These are phyloP conservation scores for Kwoniella botswanensis DNA, from an alignment of 768 basidiomycete genomes.

Conservation along the genomic window DNA sequence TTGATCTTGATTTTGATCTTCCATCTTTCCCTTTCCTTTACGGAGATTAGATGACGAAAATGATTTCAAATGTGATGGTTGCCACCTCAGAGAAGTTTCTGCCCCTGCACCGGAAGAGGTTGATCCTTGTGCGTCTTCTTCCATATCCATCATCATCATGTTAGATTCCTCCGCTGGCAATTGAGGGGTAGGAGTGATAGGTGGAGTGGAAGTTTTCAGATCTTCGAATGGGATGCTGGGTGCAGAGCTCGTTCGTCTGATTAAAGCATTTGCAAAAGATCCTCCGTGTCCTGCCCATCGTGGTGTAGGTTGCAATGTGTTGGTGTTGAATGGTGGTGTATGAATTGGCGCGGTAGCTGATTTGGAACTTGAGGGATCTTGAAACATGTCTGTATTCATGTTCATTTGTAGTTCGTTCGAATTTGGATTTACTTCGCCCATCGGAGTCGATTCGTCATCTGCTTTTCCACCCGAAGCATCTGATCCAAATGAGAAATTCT, in stretches of 20 bases:
- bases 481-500: slow-evolving; percentile 21
- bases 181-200: slow-evolving; percentile 1
- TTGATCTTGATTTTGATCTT: slow-evolving; percentile 18
- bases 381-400: not conserved
- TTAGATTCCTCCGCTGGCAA: not conserved
- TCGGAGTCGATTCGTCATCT: slow-evolving; percentile 21
- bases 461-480: slow-evolving; percentile 21
- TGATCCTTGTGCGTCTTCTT: slow-evolving; percentile 17
- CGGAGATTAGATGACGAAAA: slow-evolving; percentile 18
- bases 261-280: slow-evolving; percentile 21
- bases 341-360: not conserved
- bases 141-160: slow-evolving; percentile 28
- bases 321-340: slow-evolving; percentile 8
- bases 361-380: slow-evolving; percentile 25
- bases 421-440: not conserved
- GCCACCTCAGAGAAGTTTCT: slow-evolving; percentile 36
- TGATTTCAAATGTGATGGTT: slow-evolving; percentile 37
- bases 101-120: not conserved
- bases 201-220: slow-evolving; percentile 46
- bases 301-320: slow-evolving; percentile 34
- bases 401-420: not conserved
- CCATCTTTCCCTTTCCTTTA: slow-evolving; percentile 51
- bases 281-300: slow-evolving; percentile 28
- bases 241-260: slow-evolving; percentile 31
- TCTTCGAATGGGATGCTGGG: slow-evolving; percentile 37